A percentile compares a stretch with the other conserved stretches of the same genome.
Evolutionary conservation across 2,329 filamentous ascomycete genomes (phyloP).

Genomic region (Cryphonectria parasitica): DNA sequence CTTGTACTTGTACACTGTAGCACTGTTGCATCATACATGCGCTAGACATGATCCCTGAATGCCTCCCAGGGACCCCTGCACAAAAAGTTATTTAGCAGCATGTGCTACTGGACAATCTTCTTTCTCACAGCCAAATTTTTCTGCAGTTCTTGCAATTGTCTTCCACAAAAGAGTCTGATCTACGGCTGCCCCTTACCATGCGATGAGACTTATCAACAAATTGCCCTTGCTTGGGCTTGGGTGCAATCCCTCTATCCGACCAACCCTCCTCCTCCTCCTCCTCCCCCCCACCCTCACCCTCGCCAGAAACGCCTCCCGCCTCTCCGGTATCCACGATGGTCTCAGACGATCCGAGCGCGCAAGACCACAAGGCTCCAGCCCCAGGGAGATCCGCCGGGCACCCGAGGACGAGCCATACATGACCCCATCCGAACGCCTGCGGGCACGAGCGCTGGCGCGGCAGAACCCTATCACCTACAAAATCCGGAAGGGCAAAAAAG

Average conservation of each 20-base stretch:
- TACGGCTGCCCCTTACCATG: conserved; percentile 10
- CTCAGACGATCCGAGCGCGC: conserved; percentile 52
- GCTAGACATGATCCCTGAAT: not conserved
- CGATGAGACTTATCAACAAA: conserved; percentile 27
- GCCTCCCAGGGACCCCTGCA: conserved; percentile 15
- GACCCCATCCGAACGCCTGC: conserved; percentile 34
- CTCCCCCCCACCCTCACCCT: conserved; percentile 10
- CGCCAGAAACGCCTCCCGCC: conserved; percentile 52
- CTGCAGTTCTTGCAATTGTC: conserved; percentile 7
- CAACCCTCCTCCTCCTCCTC: conserved; percentile 11
- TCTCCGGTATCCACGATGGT: conserved; percentile 72
- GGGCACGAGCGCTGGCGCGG: conserved; percentile 31
- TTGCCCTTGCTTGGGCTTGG: conserved; percentile 26
- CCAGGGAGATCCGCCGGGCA: conserved; percentile 24
- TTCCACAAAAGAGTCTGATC: not conserved
- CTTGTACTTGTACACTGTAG: not conserved
- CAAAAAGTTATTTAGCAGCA: conserved; percentile 11
- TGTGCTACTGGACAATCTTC: not conserved
- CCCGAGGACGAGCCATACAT: conserved; percentile 23
- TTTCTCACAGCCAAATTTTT: not conserved
- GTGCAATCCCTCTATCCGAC: conserved; percentile 15
- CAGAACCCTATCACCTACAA: conserved; percentile 33
- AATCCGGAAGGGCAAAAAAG: conserved; percentile 55
- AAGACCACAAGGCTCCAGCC: conserved; percentile 38
- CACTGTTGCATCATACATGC: not conserved